Evolutionary conservation across 306 rosid genomes (phyloP).

Genomic region (Lathyrus oleraceus): DNA sequence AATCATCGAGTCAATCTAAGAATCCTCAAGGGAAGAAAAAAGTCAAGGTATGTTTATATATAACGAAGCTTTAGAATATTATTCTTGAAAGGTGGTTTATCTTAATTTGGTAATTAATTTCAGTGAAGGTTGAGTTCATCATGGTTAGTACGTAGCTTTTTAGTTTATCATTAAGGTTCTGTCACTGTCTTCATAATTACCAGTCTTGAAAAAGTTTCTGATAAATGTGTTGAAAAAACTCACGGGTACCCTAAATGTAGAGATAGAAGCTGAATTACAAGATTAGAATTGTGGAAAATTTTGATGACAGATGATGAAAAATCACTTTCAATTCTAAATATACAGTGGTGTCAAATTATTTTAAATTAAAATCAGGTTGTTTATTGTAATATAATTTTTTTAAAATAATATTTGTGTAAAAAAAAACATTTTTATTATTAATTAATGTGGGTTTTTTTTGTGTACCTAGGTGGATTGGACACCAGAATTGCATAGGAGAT

Average conservation of each 20-base stretch:
- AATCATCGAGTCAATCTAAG: conserved; percentile 58
- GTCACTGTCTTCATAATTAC: conserved; percentile 37
- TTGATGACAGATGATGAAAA: background rate
- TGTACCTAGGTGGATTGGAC: conserved; percentile 92
- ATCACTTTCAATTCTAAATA: too few species aligned
- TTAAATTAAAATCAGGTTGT: too few species aligned
- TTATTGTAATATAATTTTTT: too few species aligned
- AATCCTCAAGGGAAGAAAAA: conserved; percentile 77
- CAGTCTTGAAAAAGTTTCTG: conserved; percentile 15
- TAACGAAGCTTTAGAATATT: background rate
- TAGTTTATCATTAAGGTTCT: conserved; percentile 19
- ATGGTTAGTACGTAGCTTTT: conserved; percentile 7
- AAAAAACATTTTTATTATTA: too few species aligned
- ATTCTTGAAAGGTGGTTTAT: background rate
- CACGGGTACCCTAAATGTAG: conserved; percentile 42
- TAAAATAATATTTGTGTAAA: too few species aligned
- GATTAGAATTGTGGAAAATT: background rate
- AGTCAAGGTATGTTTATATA: conserved; percentile 56
- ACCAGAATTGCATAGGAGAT: conserved; percentile 81
- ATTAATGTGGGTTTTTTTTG: background rate
- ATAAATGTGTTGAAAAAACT: conserved; percentile 25
- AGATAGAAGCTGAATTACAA: background rate
- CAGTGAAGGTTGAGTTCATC: background rate
- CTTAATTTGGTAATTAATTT: background rate
- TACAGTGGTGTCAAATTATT: too few species aligned